Evolutionary conservation across 2,329 filamentous ascomycete species (phyloP).

Genomic region (Fusarium sp.): DNA sequence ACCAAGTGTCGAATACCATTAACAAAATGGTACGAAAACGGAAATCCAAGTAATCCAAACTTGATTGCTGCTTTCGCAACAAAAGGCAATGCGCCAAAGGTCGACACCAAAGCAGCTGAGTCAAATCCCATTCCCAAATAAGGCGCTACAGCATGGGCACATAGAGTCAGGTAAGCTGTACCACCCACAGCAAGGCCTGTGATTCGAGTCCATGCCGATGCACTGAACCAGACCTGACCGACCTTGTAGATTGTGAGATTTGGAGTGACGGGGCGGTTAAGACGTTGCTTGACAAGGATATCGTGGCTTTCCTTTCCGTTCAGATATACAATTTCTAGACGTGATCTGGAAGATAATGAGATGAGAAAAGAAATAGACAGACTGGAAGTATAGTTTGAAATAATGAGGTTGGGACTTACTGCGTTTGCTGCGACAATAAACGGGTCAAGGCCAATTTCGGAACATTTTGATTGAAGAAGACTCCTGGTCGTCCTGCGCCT

Average conservation of each 20-base stretch:
- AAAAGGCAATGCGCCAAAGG: conserved; percentile 19
- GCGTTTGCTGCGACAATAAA: conserved; percentile 15
- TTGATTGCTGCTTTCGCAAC: conserved; percentile 11
- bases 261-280: conserved; percentile 21
- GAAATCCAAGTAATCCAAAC: conserved; percentile 26
- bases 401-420: not conserved
- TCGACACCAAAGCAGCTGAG: not conserved
- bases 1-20: conserved; percentile 29
- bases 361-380: too few species aligned
- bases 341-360: not conserved
- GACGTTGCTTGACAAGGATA: conserved; percentile 20
- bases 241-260: conserved; percentile 28
- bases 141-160: conserved; percentile 14
- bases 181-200: conserved; percentile 21
- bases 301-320: conserved; percentile 6
- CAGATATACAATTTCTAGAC: not conserved
- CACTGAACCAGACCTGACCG: conserved; percentile 25
- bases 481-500: not conserved
- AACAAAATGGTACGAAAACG: conserved; percentile 26
- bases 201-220: conserved; percentile 34
- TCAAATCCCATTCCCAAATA: conserved; percentile 20
- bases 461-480: not conserved
- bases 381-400: too few species aligned
- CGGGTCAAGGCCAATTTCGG: not conserved
- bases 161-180: conserved; percentile 12